Percentiles rank a stretch among this genome's conserved stretches.
Evolutionary conservation across 257 asterid genomes (phyloP).

Genomic region (Nemophila menziesii): DNA sequence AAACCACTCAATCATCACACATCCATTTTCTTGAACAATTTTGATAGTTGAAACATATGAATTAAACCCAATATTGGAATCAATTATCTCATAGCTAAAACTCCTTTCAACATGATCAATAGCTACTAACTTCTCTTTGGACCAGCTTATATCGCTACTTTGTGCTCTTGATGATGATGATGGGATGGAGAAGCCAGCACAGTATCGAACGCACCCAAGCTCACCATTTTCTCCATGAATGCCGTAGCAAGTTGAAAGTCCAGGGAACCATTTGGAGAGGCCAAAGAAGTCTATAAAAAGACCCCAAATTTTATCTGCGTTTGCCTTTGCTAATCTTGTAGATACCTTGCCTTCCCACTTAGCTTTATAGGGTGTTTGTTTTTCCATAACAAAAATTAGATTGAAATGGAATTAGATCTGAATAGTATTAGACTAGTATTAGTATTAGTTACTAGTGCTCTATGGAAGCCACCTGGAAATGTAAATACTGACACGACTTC

Average conservation of each 20-base stretch:
- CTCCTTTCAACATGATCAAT: slow-evolving; percentile 24
- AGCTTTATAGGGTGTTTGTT: background rate
- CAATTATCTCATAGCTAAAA: slow-evolving; percentile 47
- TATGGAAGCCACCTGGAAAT: no score
- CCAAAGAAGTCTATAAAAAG: slow-evolving; percentile 52
- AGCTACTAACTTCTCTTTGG: slow-evolving; percentile 32
- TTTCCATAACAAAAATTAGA: slow-evolving; percentile 9
- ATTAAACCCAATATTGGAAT: slow-evolving; percentile 48
- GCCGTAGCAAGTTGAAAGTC: slow-evolving; percentile 48
- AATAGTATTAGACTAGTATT: no score
- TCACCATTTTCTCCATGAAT: slow-evolving; percentile 52
- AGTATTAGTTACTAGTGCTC: no score
- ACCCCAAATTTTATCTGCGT: slow-evolving; percentile 50
- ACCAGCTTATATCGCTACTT: slow-evolving; percentile 25
- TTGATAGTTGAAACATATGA: slow-evolving; percentile 43
- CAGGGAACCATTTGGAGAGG: slow-evolving; percentile 54
- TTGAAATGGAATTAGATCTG: background rate
- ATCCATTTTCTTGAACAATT: slow-evolving; percentile 21
- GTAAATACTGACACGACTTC: no score
- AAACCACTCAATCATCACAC: slow-evolving; percentile 46
- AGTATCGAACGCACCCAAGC: slow-evolving; percentile 55
- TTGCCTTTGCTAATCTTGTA: slow-evolving; percentile 31
- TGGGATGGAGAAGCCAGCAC: slow-evolving; percentile 44
- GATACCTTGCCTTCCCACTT: slow-evolving; percentile 51
- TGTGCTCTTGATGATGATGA: background rate